Base-by-base conservation (phyloP, 495 filamentous ascomycete genomes). In the Rhypophila decipiens region DNA sequence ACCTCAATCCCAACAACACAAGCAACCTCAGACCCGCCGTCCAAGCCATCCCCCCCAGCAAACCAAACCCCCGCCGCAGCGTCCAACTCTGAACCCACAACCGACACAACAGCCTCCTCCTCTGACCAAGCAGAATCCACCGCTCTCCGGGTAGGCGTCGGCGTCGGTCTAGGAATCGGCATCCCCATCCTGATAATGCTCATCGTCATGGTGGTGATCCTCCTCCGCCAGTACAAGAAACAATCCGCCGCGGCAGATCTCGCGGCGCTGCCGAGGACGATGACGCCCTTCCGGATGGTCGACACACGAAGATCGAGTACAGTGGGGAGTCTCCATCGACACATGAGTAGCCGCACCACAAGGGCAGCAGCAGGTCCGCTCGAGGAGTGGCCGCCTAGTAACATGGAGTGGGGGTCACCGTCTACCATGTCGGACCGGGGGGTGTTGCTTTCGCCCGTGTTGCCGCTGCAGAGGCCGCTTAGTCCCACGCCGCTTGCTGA, bases 141-240 rank as follows among this genome's bases (percentile, higher is more conserved):
- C 34, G 27, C 47, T 17, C 42, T 49, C 21, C 27, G 34, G 18
- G 46, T 55, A 22, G 52, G 47, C 9, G 42, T 50, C 3, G 52
- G 52, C 24, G 46, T 55, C 37, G 52, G 52, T n/a, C 38, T 55
- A 10, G 52, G 52, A 38, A 35, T 55, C 22, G 52, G 52, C 33
- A 2, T 39, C 9, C 36, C 36, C 12, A 17, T 39, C 3, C 36
- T 39, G 36, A 13, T 39, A 13, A 18, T 18, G 2, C 36, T 39
- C 13, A 9, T 13, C 36, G 36, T 18, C 36, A 39, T 39, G 13
- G 36, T 18, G 12, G 36, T 17, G 13, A 13, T 39, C 8, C 12
- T 39, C 12, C 10, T 18, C 17, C 2, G 36, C n/a, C 36, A 31
- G 7, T 31, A 31, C 13, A 31, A 39, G 9, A 13, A 18, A 9